A percentile compares a stretch with the other conserved stretches of the same genome.
phyloP scores from a whole-genome alignment of 148 eudicot genomes.

The Polygonum maritimum region DNA sequence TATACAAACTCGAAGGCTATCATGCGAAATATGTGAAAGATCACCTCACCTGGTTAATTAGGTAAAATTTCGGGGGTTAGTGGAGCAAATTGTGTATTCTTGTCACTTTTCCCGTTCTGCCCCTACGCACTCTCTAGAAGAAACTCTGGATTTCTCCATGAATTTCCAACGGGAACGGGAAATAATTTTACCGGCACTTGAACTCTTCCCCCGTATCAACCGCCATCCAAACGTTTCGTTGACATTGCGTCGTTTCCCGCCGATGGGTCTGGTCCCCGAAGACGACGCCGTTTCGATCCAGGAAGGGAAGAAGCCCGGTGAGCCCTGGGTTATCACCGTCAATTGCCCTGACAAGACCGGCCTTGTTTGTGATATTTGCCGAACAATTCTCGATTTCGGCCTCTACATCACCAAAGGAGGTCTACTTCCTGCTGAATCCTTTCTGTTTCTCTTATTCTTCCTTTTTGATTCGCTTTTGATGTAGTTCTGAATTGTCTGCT shows the following conservation, averaged over 20 bases:
- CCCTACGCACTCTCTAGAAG: background rate
- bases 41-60: too few species aligned
- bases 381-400: constrained; percentile 67
- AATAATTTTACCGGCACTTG: background rate
- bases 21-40: too few species aligned
- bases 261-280: constrained; percentile 15
- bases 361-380: constrained; percentile 63
- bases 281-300: constrained; percentile 60
- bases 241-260: background rate
- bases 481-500: background rate
- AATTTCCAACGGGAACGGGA: background rate
- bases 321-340: constrained; percentile 62
- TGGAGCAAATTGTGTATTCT: background rate
- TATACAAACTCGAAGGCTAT: too few species aligned
- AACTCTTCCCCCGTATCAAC: background rate
- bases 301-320: constrained; percentile 46
- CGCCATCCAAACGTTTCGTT: background rate
- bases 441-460: background rate
- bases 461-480: background rate
- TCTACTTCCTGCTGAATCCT: constrained; percentile 2
- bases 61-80: too few species aligned
- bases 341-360: constrained; percentile 79
- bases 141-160: background rate
- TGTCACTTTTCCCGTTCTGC: background rate
- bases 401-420: constrained; percentile 65